These are phyloP conservation scores for Cutaneotrichosporon arboriforme DNA, from an alignment of 1,284 basidiomycete species.

Conservation along the genomic window DNA sequence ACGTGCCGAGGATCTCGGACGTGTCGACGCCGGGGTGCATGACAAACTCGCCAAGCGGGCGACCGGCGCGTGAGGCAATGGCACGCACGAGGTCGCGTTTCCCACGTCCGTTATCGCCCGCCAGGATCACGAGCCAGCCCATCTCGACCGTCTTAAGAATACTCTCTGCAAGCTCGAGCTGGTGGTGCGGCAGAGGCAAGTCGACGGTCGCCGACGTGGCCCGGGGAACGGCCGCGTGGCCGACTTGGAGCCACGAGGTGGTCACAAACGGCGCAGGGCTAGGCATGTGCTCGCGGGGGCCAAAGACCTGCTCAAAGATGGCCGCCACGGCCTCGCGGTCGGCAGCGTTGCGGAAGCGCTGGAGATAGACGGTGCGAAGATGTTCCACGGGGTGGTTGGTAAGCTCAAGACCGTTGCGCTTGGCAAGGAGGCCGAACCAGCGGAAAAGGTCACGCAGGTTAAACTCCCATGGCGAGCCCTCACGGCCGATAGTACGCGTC, in stretches of 20 bases:
- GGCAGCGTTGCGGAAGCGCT: constrained; percentile 69
- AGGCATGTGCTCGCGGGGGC: constrained; percentile 36
- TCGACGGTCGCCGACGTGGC: constrained; percentile 43
- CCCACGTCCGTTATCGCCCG: constrained; percentile 67
- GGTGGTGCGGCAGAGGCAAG: constrained; percentile 58
- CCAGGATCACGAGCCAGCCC: constrained; percentile 83
- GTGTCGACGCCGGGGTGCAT: constrained; percentile 88
- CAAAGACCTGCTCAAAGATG: constrained; percentile 64
- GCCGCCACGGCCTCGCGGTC: constrained; percentile 62
- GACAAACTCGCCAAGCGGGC: constrained; percentile 64
- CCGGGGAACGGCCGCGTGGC: constrained; percentile 59
- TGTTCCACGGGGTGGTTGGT: constrained; percentile 59
- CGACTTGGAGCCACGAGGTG: constrained; percentile 59
- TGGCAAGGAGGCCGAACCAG: constrained; percentile 59
- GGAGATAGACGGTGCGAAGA: constrained; percentile 69
- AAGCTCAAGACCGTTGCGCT: constrained; percentile 56
- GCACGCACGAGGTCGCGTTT: constrained; percentile 73
- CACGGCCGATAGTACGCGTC: constrained; percentile 66
- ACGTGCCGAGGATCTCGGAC: constrained; percentile 88
- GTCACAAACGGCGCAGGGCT: constrained; percentile 57
- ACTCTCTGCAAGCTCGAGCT: constrained; percentile 68
- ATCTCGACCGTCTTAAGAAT: constrained; percentile 68
- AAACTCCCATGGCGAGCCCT: constrained; percentile 97
- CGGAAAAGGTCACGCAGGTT: constrained; percentile 92
- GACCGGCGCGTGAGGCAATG: constrained; percentile 68